A percentile compares a stretch with the other conserved stretches of the same genome.
These are phyloP conservation scores for Phlebiopsis flavidoalba DNA, from an alignment of 768 basidiomycete genomes.

Conservation along the genomic window DNA sequence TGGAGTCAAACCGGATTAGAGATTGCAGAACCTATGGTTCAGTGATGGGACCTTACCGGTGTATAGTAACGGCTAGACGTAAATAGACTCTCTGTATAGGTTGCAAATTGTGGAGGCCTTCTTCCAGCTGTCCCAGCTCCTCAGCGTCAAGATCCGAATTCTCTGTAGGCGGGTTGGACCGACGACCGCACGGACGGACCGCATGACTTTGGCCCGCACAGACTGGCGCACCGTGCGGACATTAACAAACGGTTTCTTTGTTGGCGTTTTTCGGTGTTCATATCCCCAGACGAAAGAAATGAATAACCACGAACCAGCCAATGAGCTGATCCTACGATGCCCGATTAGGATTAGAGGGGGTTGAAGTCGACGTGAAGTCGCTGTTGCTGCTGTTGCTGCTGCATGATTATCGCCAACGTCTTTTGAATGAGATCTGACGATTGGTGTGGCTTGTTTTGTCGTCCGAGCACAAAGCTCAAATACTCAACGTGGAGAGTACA, in stretches of 20 bases:
- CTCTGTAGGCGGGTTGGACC: too few species aligned
- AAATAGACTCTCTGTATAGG: neutral
- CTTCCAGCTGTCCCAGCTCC: neutral
- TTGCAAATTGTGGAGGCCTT: neutral
- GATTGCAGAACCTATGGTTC: too few species aligned
- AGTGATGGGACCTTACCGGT: neutral
- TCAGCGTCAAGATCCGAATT: too few species aligned
- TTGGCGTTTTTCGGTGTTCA: neutral
- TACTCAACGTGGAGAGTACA: neutral
- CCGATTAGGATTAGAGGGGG: neutral
- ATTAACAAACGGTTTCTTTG: neutral
- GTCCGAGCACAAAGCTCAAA: neutral
- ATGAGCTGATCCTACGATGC: neutral
- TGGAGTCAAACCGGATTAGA: too few species aligned
- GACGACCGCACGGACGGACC: too few species aligned
- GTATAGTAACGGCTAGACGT: neutral
- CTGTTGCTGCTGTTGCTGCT: too few species aligned
- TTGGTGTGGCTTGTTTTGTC: too few species aligned
- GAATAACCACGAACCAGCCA: neutral
- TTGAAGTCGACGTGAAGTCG: too few species aligned
- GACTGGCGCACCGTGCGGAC: neutral
- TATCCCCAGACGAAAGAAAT: neutral
- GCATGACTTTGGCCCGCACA: too few species aligned
- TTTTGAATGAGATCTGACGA: too few species aligned
- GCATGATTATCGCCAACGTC: too few species aligned